A percentile compares a stretch with the other conserved stretches of the same genome.
Evolutionary conservation across 768 basidiomycete genomes (phyloP).

Genomic region (Asterophora lycoperdoides): DNA sequence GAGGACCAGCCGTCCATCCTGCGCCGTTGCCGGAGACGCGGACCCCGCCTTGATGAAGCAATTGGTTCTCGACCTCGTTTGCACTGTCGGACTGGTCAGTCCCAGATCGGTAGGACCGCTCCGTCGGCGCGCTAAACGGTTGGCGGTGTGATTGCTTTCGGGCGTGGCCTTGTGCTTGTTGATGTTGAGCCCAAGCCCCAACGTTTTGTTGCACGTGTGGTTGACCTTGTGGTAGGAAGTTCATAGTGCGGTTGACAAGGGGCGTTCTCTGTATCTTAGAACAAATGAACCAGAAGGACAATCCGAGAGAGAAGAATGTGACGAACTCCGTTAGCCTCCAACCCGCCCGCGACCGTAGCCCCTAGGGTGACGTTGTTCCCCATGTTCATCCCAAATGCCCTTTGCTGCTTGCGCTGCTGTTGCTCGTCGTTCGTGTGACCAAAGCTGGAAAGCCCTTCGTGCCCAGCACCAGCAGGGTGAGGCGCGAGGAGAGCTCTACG

Average conservation of each 20-base stretch:
- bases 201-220: conserved; percentile 9
- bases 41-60: conserved; percentile 28
- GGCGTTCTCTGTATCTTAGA: conserved; percentile 68
- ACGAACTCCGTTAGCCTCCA: conserved; percentile 62
- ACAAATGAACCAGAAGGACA: neutral
- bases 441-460: conserved; percentile 16
- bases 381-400: conserved; percentile 12
- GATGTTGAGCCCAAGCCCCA: conserved; percentile 29
- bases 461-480: conserved; percentile 18
- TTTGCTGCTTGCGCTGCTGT: conserved; percentile 4
- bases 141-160: conserved; percentile 46
- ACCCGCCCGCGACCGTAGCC: conserved; percentile 56
- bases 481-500: conserved; percentile 68
- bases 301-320: conserved; percentile 1
- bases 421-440: conserved; percentile 9
- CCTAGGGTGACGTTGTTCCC: conserved; percentile 41
- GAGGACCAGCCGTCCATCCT: conserved; percentile 33
- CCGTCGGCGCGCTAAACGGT: conserved; percentile 35
- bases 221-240: conserved; percentile 23
- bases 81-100: conserved; percentile 65
- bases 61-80: conserved; percentile 68
- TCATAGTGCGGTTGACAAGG: conserved; percentile 45
- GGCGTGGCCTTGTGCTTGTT: conserved; percentile 26
- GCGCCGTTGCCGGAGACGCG: conserved; percentile 23
- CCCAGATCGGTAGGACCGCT: conserved; percentile 40